phyloP scores from a whole-genome alignment of 176 grass and related monocot genomes.

The Canna indica region DNA sequence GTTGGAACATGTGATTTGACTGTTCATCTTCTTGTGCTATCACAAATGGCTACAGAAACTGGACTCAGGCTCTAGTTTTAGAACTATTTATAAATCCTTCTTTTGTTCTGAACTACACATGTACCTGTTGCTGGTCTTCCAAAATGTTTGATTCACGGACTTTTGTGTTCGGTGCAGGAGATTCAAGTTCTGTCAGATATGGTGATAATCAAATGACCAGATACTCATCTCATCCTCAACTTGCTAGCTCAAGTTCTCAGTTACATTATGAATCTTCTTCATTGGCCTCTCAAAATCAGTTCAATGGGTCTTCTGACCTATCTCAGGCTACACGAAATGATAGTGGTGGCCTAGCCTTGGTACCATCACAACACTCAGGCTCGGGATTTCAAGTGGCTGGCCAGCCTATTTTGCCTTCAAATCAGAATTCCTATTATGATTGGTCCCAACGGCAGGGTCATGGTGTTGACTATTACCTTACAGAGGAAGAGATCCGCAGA shows the following conservation, averaged over 20 bases:
- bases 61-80: too few relatives aligned
- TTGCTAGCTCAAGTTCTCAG: constrained; percentile 25
- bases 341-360: constrained; percentile 35
- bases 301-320: constrained; percentile 31
- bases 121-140: not conserved
- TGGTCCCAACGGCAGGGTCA: constrained; percentile 39
- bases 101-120: not conserved
- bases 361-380: constrained; percentile 30
- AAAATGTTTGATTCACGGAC: not conserved
- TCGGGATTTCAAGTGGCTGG: constrained; percentile 10
- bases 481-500: constrained; percentile 53
- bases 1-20: not conserved
- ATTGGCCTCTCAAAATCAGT: constrained; percentile 32
- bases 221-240: constrained; percentile 33
- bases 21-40: not conserved
- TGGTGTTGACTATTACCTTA: constrained; percentile 44
- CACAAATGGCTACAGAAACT: not conserved
- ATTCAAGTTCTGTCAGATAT: constrained; percentile 24
- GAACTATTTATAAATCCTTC: not conserved
- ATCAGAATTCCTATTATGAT: constrained; percentile 27
- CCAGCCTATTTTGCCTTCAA: constrained; percentile 47
- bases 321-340: constrained; percentile 25
- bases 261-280: constrained; percentile 39
- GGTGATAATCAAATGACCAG: constrained; percentile 23
- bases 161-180: not conserved